Percentiles rank a stretch among this genome's conserved stretches.
Evolutionary conservation across 768 basidiomycete species (phyloP).

Genomic region (Podaxis sp.): DNA sequence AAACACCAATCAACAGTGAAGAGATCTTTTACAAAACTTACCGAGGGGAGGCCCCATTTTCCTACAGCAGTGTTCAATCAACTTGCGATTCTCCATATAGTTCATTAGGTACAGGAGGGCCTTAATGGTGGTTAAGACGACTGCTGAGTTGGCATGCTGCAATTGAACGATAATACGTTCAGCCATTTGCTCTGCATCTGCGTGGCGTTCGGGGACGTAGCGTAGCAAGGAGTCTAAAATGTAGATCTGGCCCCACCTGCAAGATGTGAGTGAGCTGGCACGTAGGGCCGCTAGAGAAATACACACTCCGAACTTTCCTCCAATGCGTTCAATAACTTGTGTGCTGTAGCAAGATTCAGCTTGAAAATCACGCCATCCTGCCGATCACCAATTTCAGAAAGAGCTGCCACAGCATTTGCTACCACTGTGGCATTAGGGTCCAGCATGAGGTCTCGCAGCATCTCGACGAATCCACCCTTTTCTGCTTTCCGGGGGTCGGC

Average conservation of each 20-base stretch:
- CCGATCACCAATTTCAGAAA: conserved; percentile 95
- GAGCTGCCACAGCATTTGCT: conserved; percentile 92
- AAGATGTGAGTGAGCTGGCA: conserved; percentile 17
- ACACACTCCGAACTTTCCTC: conserved; percentile 97
- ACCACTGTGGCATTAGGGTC: conserved; percentile 97
- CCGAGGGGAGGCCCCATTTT: conserved; percentile 99
- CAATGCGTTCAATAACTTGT: conserved; percentile 86
- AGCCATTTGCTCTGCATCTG: conserved; percentile 93
- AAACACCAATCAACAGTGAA: conserved; percentile 1
- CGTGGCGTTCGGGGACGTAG: conserved; percentile 85
- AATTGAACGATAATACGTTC: conserved; percentile 92
- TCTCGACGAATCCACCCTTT: conserved; percentile 85
- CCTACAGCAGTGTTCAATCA: conserved; percentile 89
- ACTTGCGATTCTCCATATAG: conserved; percentile 88
- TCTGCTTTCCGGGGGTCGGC: conserved; percentile 87
- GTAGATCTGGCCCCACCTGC: conserved; percentile 98
- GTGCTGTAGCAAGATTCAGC: conserved; percentile 82
- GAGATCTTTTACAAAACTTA: conserved; percentile 26
- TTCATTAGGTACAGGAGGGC: conserved; percentile 96
- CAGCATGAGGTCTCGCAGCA: conserved; percentile 87
- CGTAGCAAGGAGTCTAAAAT: conserved; percentile 93
- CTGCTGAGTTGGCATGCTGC: conserved; percentile 98
- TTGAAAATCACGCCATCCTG: conserved; percentile 93
- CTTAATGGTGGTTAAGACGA: conserved; percentile 99
- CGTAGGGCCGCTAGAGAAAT: neutral